Conservation (phyloP, 129 eudicot genomes). For the Daucus carota region DH1_v3.0 NC_030384.2:45305001-45305500, state of each 20-base stretch:
- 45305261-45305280: background rate
- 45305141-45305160: too few relatives aligned
- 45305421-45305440: slow-evolving; percentile 24
- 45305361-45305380: slow-evolving; percentile 66
- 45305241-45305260: background rate
- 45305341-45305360: slow-evolving; percentile 50
- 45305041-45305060: too few relatives aligned
- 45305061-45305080: too few relatives aligned
- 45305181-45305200: background rate
- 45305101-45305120: background rate
- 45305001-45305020: too few relatives aligned
- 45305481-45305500: slow-evolving; percentile 36
- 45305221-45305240: background rate
- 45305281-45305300: background rate
- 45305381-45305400: slow-evolving; percentile 85
- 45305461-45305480: slow-evolving; percentile 58
- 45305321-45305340: background rate
- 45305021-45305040: too few relatives aligned
- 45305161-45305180: background rate
- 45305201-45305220: background rate
- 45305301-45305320: background rate
- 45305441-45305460: slow-evolving; percentile 55
- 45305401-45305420: slow-evolving; percentile 56
- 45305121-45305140: background rate
- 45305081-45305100: too few relatives aligned